Evolutionary conservation across 2,329 filamentous ascomycete genomes (phyloP), one percentile per base, ranked within the genome.

Genomic region (Neoscytalidium dimidiatum): DNA sequence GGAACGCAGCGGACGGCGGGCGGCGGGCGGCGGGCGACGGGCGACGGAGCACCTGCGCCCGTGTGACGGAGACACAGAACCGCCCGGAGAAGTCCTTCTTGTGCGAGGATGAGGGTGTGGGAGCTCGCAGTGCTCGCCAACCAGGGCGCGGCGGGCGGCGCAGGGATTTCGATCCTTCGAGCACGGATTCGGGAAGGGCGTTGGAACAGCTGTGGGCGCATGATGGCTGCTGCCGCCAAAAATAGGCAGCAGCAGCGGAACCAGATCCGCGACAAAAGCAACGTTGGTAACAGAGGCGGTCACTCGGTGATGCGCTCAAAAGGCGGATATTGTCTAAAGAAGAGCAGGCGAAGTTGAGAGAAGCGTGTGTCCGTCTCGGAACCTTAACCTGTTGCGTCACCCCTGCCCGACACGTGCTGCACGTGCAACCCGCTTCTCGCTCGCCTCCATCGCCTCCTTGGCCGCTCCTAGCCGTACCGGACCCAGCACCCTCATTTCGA

Each of bases 221-320:
- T 60, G 56, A 60, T 60, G 56, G 56, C 56, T 46, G 38, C n/a
- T 46, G 56, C 56, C n/a, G 41, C 56, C 56, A 60, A 60, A 60
- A 60, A 60, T 60, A 60, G 56, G 56, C 56, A 60, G 28, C 56
- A 60, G 35, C 56, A 19, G 17, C 56, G 56, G 56, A 33, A 19
- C 56, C 56, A 60, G 9, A 60, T 46, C 56, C 56, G 56, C 56
- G 56, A 28, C n/a, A 60, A 41, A 46, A 60, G 56, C 38, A 46
- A 46, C 17, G 56, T 11, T 41, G 41, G 38, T 14, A 2, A 19
- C 31, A n/a, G 41, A 33, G 41, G 56, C 56, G 56, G 56, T 46
- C 56, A 23, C 56, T 46, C 26, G 26, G 56, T 14, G 38, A 33
- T 33, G 31, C 17, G 35, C 35, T 29, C 31, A 26, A 21, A 29